Base-by-base conservation (phyloP, 2,329 filamentous ascomycete genomes). In the Byssothecium circinans region DNA sequence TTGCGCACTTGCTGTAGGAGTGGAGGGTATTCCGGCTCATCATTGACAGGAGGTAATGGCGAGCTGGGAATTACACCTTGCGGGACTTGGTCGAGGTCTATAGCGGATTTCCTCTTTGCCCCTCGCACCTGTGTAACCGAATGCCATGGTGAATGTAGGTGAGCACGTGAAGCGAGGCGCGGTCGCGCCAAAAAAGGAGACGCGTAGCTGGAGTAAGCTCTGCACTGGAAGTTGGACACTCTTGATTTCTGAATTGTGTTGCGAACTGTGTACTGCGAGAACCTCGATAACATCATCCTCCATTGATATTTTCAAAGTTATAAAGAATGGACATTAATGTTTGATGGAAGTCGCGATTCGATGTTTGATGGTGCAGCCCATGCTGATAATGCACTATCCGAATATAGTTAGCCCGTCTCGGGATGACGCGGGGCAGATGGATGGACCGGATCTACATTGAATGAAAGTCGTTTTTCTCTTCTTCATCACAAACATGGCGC, bases 1-100 rank as follows among this genome's bases (percentile, higher is more conserved):
- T 85, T 89, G 47, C 84, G 83, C 22, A 89, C 92, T 68, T 96
- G 91, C 64, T 90, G 83, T 48, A 97, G 77, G 39, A 97, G 88
- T n/a, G 89, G 88, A 14, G 94, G 91, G 70, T 96, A 96, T 49
- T 77, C 76, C 17, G 80, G 79, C 25, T 73, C 70, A 43, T 79
- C 73, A 35, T 74, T 67, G 41, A 70, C 67, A 27, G 74, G 67
- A 14, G 58, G 59, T 45, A 75, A 61, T 6, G 76, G 67, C 18
- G 70, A 61, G 22, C 73, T 54, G 35, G 76, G 71, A 33, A 86
- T 66, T 4, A 72, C 63, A 4, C 83, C 82, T 65, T 86, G 83
- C 4, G 79, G 80, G 23, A 85, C 70, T 20, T 81, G 74, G 30
- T 67, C 62, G 15, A 67, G 45, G 8, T 52, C 41, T 27, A 76